These are phyloP conservation scores for Globisporangium megalacanthum DNA, from an alignment of 352 stramenopile genomes.

Conservation along the genomic window DNA sequence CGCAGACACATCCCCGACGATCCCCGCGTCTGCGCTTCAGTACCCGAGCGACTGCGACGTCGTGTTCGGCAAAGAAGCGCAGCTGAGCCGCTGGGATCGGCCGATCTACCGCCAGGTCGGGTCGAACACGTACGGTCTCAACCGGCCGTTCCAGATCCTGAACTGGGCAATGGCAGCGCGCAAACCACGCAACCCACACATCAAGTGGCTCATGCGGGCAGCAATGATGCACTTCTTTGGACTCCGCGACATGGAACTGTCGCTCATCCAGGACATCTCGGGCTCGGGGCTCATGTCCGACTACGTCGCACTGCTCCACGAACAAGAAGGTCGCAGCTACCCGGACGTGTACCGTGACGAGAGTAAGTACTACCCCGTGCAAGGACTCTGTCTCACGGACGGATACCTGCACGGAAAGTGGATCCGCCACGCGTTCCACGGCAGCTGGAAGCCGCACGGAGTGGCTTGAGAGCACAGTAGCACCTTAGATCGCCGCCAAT, in stretches of 20 bases:
- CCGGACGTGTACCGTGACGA: constrained; percentile 2
- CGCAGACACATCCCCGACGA: constrained; percentile 5
- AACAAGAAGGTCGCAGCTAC: constrained; percentile 8
- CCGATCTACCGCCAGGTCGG: constrained; percentile 1
- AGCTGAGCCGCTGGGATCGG: background rate
- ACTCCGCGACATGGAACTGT: constrained; percentile 11
- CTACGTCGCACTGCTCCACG: constrained; percentile 16
- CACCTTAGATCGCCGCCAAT: too few species aligned
- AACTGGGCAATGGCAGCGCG: constrained; percentile 15
- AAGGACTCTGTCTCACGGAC: constrained; percentile 5
- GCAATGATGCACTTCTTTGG: constrained; percentile 12
- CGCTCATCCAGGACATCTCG: constrained; percentile 12
- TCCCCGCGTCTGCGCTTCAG: background rate
- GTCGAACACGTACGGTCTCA: background rate
- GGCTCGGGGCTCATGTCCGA: constrained; percentile 15
- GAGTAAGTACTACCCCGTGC: constrained; percentile 1
- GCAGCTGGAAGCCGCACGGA: constrained; percentile 3
- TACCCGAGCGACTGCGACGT: constrained; percentile 6
- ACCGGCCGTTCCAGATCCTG: constrained; percentile 14
- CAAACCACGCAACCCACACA: constrained; percentile 9
- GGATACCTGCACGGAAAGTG: constrained; percentile 1
- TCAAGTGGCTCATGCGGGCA: constrained; percentile 4
- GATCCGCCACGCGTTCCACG: constrained; percentile 4
- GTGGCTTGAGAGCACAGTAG: background rate
- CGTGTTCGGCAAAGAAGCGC: constrained; percentile 13